phyloP scores from a whole-genome alignment of 192 early-diverging fungal species.

The Mortierella claussenii region DNA sequence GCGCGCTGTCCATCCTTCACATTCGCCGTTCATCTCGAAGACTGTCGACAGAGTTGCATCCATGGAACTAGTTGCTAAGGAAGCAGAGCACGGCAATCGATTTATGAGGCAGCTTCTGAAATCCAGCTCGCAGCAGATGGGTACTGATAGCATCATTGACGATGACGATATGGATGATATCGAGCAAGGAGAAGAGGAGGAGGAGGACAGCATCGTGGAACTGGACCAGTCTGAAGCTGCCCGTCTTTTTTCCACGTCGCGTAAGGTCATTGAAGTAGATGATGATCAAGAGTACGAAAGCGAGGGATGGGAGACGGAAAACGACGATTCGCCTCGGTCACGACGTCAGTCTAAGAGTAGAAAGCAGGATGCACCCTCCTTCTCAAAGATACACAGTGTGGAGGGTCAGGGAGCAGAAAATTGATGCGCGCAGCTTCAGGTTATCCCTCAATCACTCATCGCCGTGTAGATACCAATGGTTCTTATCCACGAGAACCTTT shows the following conservation, averaged over 20 bases:
- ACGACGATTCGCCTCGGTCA: constrained; percentile 33
- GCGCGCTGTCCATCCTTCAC: neutral
- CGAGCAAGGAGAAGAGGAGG: neutral
- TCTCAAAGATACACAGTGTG: neutral
- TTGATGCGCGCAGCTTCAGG: too few species aligned
- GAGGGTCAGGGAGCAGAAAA: neutral
- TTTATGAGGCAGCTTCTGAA: constrained; percentile 32
- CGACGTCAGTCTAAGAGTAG: constrained; percentile 2
- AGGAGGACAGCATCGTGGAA: constrained; percentile 23
- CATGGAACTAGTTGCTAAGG: neutral
- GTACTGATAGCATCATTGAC: neutral
- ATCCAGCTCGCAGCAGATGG: neutral
- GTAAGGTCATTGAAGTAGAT: constrained; percentile 9
- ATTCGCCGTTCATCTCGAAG: constrained; percentile 26
- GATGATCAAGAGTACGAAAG: constrained; percentile 24
- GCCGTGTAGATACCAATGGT: neutral
- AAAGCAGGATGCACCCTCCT: neutral
- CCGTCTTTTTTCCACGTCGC: constrained; percentile 17
- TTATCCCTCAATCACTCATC: too few species aligned
- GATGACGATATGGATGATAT: constrained; percentile 13
- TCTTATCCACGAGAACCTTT: neutral
- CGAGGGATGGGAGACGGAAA: constrained; percentile 50
- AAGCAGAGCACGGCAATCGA: constrained; percentile 1
- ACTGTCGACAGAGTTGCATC: neutral
- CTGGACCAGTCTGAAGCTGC: constrained; percentile 24